These are phyloP conservation scores for Penicillium egyptiacum DNA, from an alignment of 495 filamentous ascomycete species.

Conservation along the genomic window DNA sequence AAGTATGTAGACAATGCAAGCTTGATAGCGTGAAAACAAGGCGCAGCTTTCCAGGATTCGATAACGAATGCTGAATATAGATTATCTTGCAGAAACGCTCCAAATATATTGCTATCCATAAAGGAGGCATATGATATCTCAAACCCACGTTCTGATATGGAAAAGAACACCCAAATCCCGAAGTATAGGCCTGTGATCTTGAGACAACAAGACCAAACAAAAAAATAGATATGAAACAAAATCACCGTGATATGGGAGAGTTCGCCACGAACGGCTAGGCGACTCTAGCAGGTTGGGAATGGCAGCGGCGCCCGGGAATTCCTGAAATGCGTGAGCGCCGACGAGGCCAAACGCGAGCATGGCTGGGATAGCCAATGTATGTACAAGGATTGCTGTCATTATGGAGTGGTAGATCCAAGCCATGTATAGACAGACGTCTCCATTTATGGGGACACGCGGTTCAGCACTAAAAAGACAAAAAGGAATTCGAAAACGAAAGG, in stretches of 20 bases:
- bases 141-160: constrained; percentile 20
- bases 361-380: not conserved
- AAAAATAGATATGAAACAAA: not conserved
- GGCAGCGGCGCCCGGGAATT: not conserved
- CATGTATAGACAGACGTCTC: not conserved
- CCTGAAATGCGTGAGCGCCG: not conserved
- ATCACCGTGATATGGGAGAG: not conserved
- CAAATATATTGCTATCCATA: not conserved
- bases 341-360: not conserved
- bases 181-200: not conserved
- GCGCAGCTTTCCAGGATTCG: not conserved
- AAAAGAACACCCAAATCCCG: constrained; percentile 16
- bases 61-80: not conserved
- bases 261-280: not conserved
- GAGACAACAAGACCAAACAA: not conserved
- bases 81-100: not conserved
- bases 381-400: not conserved
- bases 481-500: constrained; percentile 4
- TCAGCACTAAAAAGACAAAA: not conserved
- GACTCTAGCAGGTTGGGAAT: not conserved
- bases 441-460: not conserved
- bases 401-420: not conserved
- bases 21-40: not conserved
- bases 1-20: not conserved
- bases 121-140: constrained; percentile 4